Evolutionary conservation across 192 early-diverging fungal genomes (phyloP).

Genomic region (Podila epigama): DNA sequence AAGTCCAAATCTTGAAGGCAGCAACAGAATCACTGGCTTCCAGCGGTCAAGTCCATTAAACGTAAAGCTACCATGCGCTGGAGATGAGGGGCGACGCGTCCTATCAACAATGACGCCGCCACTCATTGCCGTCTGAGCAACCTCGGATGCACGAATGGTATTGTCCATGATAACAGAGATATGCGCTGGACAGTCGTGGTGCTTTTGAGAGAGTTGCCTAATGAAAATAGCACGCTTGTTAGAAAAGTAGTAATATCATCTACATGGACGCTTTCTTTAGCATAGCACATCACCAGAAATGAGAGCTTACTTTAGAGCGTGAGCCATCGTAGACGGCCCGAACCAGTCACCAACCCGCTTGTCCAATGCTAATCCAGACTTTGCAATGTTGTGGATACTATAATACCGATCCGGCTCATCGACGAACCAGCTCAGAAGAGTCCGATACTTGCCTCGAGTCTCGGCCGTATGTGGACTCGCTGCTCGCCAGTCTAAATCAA

Average conservation of each 20-base stretch:
- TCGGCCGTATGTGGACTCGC: constrained; percentile 7
- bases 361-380: constrained; percentile 35
- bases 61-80: background rate
- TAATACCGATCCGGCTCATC: constrained; percentile 52
- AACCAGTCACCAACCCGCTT: constrained; percentile 57
- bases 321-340: constrained; percentile 50
- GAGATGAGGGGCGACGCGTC: background rate
- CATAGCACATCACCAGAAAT: background rate
- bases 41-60: constrained; percentile 1
- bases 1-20: constrained; percentile 40
- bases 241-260: too few relatives aligned
- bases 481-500: constrained; percentile 37
- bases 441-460: constrained; percentile 18
- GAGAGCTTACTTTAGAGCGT: constrained; percentile 42
- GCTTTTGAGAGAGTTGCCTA: constrained; percentile 39
- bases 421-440: constrained; percentile 48
- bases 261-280: too few relatives aligned
- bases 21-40: constrained; percentile 50
- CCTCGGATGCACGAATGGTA: constrained; percentile 15
- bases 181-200: constrained; percentile 36
- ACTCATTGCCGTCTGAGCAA: constrained; percentile 4
- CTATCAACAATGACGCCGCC: background rate
- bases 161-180: constrained; percentile 43
- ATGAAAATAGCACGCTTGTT: background rate
- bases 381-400: constrained; percentile 53